phyloP scores from a whole-genome alignment of 148 eudicot genomes.

The Salicornia ramosissima region DNA sequence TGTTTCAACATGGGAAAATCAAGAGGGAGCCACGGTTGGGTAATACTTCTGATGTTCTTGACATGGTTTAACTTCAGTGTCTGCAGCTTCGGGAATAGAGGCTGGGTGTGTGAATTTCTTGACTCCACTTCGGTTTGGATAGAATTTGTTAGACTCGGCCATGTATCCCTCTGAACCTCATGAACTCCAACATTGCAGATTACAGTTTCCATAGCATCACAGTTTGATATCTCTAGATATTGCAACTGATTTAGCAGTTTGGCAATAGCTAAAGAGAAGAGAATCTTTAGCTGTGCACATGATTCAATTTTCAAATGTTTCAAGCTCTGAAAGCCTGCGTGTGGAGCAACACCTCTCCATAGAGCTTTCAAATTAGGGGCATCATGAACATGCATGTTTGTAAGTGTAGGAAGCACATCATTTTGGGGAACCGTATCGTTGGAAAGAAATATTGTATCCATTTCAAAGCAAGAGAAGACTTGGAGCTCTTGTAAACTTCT shows the following conservation, averaged over 20 bases:
- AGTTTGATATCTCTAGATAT: constrained; percentile 25
- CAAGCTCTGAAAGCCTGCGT: constrained; percentile 24
- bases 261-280: constrained; percentile 22
- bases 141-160: background rate
- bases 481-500: constrained; percentile 17
- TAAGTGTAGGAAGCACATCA: constrained; percentile 16
- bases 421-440: background rate
- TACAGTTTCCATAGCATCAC: constrained; percentile 20
- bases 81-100: constrained; percentile 21
- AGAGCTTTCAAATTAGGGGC: constrained; percentile 22
- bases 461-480: constrained; percentile 14
- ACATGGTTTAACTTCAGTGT: constrained; percentile 16
- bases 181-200: constrained; percentile 3
- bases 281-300: constrained; percentile 14
- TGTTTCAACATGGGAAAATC: constrained; percentile 20
- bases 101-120: background rate
- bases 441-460: constrained; percentile 20
- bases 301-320: constrained; percentile 16
- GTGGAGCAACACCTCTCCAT: constrained; percentile 21
- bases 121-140: background rate
- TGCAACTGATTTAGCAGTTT: constrained; percentile 19
- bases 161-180: background rate
- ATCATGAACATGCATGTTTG: constrained; percentile 19
- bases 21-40: constrained; percentile 4
- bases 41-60: constrained; percentile 19